Evolutionary conservation across 2,329 filamentous ascomycete species (phyloP).

Genomic region (Eutypa lata): DNA sequence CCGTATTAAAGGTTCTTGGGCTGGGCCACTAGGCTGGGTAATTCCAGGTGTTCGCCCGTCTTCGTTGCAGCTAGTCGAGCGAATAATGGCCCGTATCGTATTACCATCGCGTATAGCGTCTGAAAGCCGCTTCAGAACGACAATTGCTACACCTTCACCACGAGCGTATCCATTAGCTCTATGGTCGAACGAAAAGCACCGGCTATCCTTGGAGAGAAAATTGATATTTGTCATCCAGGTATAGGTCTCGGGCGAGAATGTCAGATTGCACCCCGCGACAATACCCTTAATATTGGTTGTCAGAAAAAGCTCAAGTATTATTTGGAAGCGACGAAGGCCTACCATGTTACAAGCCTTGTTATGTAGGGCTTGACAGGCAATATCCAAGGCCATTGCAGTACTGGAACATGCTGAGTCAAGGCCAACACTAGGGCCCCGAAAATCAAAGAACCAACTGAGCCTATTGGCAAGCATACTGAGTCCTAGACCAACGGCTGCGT

Average conservation of each 20-base stretch:
- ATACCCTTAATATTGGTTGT: too few relatives aligned
- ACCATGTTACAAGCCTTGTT: slow-evolving; percentile 3
- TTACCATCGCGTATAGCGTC: slow-evolving; percentile 41
- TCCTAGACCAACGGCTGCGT: slow-evolving; percentile 20
- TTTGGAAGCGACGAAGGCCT: too few relatives aligned
- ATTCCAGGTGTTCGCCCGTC: slow-evolving; percentile 44
- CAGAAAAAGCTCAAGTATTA: too few relatives aligned
- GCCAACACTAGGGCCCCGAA: slow-evolving; percentile 18
- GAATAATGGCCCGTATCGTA: slow-evolving; percentile 35
- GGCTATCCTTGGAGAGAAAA: slow-evolving; percentile 25
- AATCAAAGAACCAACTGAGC: slow-evolving; percentile 31
- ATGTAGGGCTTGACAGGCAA: slow-evolving; percentile 4
- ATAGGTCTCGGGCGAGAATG: slow-evolving; percentile 2
- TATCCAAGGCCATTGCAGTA: slow-evolving; percentile 1
- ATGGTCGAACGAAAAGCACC: slow-evolving; percentile 33
- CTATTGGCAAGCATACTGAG: slow-evolving; percentile 28
- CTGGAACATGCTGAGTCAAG: slow-evolving; percentile 13
- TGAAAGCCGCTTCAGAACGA: slow-evolving; percentile 40
- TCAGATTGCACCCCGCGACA: slow-evolving; percentile 8
- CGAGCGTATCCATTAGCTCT: slow-evolving; percentile 46
- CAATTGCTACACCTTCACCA: slow-evolving; percentile 42
- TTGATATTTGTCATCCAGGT: slow-evolving; percentile 14
- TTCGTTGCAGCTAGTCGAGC: slow-evolving; percentile 33
- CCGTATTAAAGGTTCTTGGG: slow-evolving; percentile 33
- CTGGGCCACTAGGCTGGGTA: slow-evolving; percentile 38